Percentiles rank a stretch among this genome's conserved stretches.
phyloP scores from a whole-genome alignment of 2,329 filamentous ascomycete genomes.

The Beauveria australis region DNA sequence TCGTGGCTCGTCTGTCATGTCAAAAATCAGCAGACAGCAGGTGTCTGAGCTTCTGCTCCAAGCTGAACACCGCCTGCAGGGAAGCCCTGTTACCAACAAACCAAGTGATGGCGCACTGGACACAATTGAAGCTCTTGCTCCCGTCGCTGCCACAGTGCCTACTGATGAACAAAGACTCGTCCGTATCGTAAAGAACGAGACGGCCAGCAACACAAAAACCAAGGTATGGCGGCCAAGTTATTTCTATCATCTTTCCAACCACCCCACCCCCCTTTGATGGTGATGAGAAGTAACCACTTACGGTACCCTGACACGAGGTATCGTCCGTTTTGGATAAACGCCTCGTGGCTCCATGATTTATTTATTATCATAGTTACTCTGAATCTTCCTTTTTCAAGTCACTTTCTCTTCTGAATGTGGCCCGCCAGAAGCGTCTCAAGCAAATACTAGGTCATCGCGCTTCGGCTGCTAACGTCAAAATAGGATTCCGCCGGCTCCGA shows the following conservation, averaged over 20 bases:
- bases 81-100: background rate
- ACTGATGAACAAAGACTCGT: slow-evolving; percentile 3
- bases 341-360: slow-evolving; percentile 54
- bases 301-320: slow-evolving; percentile 30
- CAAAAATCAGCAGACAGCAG: slow-evolving; percentile 21
- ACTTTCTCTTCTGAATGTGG: background rate
- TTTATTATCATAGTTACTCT: slow-evolving; percentile 65
- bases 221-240: slow-evolving; percentile 19
- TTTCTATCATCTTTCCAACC: background rate
- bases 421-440: background rate
- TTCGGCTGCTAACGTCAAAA: background rate
- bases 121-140: slow-evolving; percentile 12
- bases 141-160: slow-evolving; percentile 12
- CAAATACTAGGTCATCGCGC: too few relatives aligned
- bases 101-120: background rate
- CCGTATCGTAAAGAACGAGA: slow-evolving; percentile 3
- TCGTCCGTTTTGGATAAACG: slow-evolving; percentile 33
- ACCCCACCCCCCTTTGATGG: background rate
- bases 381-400: slow-evolving; percentile 30
- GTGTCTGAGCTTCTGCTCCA: slow-evolving; percentile 25
- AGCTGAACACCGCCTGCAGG: slow-evolving; percentile 25
- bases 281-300: slow-evolving; percentile 34
- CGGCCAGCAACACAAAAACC: background rate
- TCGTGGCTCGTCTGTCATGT: slow-evolving; percentile 15
- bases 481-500: slow-evolving; percentile 61